phyloP scores from a whole-genome alignment of 176 grass and related monocot genomes.

The Aechmea fasciata region DNA sequence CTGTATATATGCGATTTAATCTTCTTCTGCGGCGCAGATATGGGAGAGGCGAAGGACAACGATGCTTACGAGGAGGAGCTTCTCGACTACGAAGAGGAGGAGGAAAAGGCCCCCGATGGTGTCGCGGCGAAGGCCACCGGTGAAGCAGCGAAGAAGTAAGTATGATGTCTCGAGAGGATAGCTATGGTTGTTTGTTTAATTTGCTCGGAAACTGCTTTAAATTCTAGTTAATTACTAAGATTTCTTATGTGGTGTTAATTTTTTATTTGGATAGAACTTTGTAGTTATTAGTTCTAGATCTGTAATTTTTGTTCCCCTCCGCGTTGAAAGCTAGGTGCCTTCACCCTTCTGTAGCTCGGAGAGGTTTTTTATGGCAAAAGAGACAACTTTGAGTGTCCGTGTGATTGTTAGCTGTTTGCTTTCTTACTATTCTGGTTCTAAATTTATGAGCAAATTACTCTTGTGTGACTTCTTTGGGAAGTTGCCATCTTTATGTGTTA shows the following conservation, averaged over 20 bases:
- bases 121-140: conserved; percentile 54
- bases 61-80: conserved; percentile 98
- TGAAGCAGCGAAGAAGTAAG: conserved; percentile 78
- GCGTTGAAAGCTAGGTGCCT: too few relatives aligned
- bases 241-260: background rate
- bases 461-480: too few relatives aligned
- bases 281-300: too few relatives aligned
- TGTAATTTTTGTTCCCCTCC: too few relatives aligned
- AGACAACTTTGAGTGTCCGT: too few relatives aligned
- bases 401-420: too few relatives aligned
- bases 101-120: conserved; percentile 70
- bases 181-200: conserved; percentile 4
- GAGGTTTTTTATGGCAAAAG: too few relatives aligned
- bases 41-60: conserved; percentile 87
- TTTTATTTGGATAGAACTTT: too few relatives aligned
- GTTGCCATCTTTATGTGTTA: too few relatives aligned
- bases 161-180: background rate
- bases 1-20: background rate
- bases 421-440: too few relatives aligned
- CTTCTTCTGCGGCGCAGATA: conserved; percentile 23
- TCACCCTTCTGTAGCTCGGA: too few relatives aligned
- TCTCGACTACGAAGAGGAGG: conserved; percentile 96
- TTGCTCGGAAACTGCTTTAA: background rate
- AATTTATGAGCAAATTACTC: too few relatives aligned
- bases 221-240: background rate